Evolutionary conservation across 2,329 filamentous ascomycete genomes (phyloP).

Genomic region (Pyrenophora tritici-repentis): DNA sequence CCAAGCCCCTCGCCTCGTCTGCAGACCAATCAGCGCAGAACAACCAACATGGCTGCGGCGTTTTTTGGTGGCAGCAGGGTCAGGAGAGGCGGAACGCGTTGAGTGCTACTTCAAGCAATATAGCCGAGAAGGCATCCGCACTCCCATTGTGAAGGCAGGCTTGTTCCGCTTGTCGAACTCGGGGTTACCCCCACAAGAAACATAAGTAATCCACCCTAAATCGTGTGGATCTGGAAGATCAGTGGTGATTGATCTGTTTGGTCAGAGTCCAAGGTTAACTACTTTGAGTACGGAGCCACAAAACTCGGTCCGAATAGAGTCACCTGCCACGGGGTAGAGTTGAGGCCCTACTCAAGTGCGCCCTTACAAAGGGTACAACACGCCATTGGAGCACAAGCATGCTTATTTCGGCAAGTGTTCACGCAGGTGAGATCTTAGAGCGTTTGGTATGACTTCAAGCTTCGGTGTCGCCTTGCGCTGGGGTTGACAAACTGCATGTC

Average conservation of each 20-base stretch:
- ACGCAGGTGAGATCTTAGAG: background rate
- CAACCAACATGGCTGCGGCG: slow-evolving; percentile 8
- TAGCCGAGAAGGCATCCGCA: slow-evolving; percentile 12
- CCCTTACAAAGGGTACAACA: background rate
- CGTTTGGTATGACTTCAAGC: background rate
- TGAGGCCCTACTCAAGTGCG: background rate
- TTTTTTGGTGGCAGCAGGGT: slow-evolving; percentile 1
- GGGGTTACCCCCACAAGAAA: background rate
- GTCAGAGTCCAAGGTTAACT: background rate
- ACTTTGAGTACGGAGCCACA: background rate
- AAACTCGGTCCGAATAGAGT: background rate
- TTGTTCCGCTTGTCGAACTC: background rate
- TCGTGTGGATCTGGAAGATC: slow-evolving; percentile 1
- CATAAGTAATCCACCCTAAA: background rate
- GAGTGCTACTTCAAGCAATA: slow-evolving; percentile 15
- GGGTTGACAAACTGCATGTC: background rate
- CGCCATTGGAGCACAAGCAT: background rate
- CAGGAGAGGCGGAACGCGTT: slow-evolving; percentile 13
- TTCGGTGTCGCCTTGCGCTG: background rate
- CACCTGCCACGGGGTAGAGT: background rate
- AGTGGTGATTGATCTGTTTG: background rate
- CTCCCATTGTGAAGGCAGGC: background rate
- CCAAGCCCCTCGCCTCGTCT: slow-evolving; percentile 14
- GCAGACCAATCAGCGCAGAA: slow-evolving; percentile 3
- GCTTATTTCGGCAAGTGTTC: background rate